phyloP scores from a whole-genome alignment of 148 eudicot species.

The Silene uniflora region DNA sequence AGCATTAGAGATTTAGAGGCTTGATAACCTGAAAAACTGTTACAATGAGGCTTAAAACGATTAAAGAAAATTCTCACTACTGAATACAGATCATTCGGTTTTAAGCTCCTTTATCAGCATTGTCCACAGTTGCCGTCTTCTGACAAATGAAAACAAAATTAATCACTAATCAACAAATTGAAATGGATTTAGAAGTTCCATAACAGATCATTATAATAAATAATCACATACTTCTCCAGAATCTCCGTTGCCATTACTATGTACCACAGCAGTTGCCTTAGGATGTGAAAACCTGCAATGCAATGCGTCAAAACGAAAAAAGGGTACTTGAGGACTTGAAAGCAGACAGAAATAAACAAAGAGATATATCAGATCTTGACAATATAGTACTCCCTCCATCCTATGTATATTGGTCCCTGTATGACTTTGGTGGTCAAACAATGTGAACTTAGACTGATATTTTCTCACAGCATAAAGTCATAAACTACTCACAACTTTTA shows the following conservation, averaged over 20 bases:
- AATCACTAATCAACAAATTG: background rate
- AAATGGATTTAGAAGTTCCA: background rate
- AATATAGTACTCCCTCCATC: no score
- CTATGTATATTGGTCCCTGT: background rate
- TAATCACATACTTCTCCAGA: conserved; percentile 36
- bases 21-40: background rate
- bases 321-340: background rate
- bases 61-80: conserved; percentile 16
- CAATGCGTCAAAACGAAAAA: background rate
- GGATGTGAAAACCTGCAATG: conserved; percentile 58
- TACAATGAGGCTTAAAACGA: background rate
- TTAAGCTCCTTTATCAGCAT: conserved; percentile 44
- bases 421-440: background rate
- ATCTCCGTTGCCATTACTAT: conserved; percentile 40
- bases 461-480: background rate
- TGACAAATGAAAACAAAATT: conserved; percentile 15
- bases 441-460: background rate
- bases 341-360: background rate
- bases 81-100: background rate
- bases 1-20: background rate
- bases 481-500: background rate
- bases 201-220: background rate
- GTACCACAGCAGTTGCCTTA: conserved; percentile 27
- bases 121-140: conserved; percentile 44
- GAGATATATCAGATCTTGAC: background rate